Evolutionary conservation across 495 filamentous ascomycete genomes (phyloP).

Genomic region (Glarea lozoyensis): DNA sequence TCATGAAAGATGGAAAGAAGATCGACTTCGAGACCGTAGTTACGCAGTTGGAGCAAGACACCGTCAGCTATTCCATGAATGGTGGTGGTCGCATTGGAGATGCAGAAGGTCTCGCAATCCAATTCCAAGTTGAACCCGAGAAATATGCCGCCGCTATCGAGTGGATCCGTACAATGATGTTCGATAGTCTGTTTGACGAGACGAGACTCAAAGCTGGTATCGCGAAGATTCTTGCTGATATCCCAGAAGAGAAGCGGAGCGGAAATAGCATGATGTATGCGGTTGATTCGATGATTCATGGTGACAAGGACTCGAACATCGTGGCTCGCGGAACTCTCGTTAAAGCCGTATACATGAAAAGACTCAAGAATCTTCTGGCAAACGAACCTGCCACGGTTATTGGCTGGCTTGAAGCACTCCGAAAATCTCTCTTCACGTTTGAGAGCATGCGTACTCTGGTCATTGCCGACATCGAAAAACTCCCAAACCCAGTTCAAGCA

Average conservation of each 20-base stretch:
- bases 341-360: conserved; percentile 80
- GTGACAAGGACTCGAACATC: conserved; percentile 58
- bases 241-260: conserved; percentile 86
- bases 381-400: conserved; percentile 64
- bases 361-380: conserved; percentile 67
- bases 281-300: conserved; percentile 76
- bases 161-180: conserved; percentile 82
- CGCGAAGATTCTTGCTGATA: conserved; percentile 80
- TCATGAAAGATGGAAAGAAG: conserved; percentile 65
- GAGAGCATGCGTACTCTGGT: conserved; percentile 80
- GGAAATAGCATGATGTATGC: conserved; percentile 68
- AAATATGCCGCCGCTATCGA: conserved; percentile 77
- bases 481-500: conserved; percentile 68
- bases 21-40: conserved; percentile 89
- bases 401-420: conserved; percentile 64
- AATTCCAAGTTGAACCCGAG: conserved; percentile 77
- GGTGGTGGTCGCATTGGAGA: conserved; percentile 58
- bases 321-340: conserved; percentile 77
- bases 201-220: conserved; percentile 72
- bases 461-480: conserved; percentile 69
- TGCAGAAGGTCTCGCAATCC: conserved; percentile 68
- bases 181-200: conserved; percentile 78
- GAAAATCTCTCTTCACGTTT: conserved; percentile 62
- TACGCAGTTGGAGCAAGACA: conserved; percentile 81
- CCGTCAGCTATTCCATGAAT: conserved; percentile 69